phyloP scores from a whole-genome alignment of 495 filamentous ascomycete genomes.

The Lineolata rhizophorae region DNA sequence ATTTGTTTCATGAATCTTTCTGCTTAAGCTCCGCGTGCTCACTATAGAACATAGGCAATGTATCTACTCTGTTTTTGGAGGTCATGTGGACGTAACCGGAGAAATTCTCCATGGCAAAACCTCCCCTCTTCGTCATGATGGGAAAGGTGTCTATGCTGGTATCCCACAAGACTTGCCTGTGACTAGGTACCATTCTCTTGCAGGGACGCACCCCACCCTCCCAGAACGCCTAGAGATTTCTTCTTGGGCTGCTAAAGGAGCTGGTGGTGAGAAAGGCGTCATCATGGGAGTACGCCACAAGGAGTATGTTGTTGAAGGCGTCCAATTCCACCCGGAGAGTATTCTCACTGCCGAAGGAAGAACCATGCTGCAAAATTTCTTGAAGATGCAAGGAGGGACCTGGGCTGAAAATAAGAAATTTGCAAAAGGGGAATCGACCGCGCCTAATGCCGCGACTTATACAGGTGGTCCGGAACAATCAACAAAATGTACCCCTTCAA shows the following conservation, averaged over 20 bases:
- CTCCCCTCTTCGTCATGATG: conserved; percentile 68
- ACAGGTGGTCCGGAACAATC: conserved; percentile 4
- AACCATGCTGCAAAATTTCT: conserved; percentile 78
- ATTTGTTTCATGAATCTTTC: background rate
- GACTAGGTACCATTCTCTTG: conserved; percentile 90
- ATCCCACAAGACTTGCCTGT: conserved; percentile 61
- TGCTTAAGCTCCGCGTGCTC: conserved; percentile 2
- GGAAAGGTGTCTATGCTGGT: conserved; percentile 64
- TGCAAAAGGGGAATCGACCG: conserved; percentile 10
- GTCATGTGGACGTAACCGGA: conserved; percentile 75
- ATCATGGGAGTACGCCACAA: conserved; percentile 98
- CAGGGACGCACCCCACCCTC: conserved; percentile 75
- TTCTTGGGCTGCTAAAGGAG: conserved; percentile 45
- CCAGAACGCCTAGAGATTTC: conserved; percentile 74
- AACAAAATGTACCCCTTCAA: conserved; percentile 10
- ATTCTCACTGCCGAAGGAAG: conserved; percentile 81
- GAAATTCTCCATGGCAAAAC: conserved; percentile 98
- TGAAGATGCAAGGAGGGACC: conserved; percentile 66
- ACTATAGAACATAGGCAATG: conserved; percentile 64
- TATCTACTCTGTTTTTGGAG: conserved; percentile 80
- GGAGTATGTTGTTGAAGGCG: conserved; percentile 69
- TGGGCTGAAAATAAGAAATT: conserved; percentile 54
- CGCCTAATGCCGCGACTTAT: conserved; percentile 4
- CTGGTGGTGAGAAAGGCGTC: conserved; percentile 44
- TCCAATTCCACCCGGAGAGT: conserved; percentile 96